Evolutionary conservation across 192 early-diverging fungal species (phyloP), one percentile per base, ranked within the genome.

Genomic region (Gamsiella multidivaricata): DNA sequence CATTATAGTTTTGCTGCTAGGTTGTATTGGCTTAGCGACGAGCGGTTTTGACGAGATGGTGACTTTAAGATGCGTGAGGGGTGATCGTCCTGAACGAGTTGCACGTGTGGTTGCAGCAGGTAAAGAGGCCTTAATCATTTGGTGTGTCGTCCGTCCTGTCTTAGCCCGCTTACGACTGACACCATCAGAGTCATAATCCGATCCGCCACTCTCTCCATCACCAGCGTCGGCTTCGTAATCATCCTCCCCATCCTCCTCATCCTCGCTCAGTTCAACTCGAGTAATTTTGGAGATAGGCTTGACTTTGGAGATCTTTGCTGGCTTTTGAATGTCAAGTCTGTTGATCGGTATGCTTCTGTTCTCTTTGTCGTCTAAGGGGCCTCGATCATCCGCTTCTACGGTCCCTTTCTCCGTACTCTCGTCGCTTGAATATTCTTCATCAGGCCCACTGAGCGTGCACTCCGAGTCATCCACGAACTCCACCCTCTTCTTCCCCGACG

Each of bases 1-100:
- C 0, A 37, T 45, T 39, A 53, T 4, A 9, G 66, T 47, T 17
- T 25, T 58, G 28, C 31, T 55, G n/a, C 18, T 56, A 0, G 59
- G 52, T 1, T 50, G 60, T 0, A 46, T 9, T 33, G 60, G 58
- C 12, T 54, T 63, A 18, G 26, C 25, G 7, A 55, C 34, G 42
- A 78, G 65, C 7, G 65, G 74, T 42, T 78, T 78, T 10, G 51
- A 58, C 1, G 74, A 78, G n/a, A 78, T 78, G 26, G 59, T 64
- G 49, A 78, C 28, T 23, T 64, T 78, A 29, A 64, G 43, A 2
- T 52, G 15, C 3, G 42, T n/a, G 4, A 68, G 46, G 20, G 65
- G 60, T 0, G 66, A 10, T 43, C 74, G 51, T 31, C 74, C 74
- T 46, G 74, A 69, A 0, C 74, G 74, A 2, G 59, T 78, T 3